phyloP scores from a whole-genome alignment of 129 eudicot genomes.

The Escallonia herrerae region DNA sequence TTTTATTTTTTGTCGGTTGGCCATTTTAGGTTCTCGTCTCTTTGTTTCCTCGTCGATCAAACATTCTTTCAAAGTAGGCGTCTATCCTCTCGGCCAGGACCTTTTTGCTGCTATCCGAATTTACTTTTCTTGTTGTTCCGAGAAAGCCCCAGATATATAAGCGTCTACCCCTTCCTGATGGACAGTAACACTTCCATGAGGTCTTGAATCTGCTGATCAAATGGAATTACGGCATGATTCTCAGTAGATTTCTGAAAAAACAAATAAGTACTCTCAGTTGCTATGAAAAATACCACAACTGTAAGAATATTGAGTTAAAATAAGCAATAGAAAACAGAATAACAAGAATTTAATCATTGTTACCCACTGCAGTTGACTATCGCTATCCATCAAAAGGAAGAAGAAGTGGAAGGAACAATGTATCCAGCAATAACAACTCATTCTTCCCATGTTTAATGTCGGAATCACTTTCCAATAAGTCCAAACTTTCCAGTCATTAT shows the following conservation, averaged over 20 bases:
- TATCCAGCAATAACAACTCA: constrained; percentile 39
- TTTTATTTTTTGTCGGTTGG: no score
- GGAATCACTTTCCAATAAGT: constrained; percentile 50
- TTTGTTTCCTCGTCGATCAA: no score
- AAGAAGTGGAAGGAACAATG: constrained; percentile 17
- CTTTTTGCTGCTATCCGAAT: no score
- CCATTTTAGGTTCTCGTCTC: no score
- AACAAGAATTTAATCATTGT: constrained; percentile 3
- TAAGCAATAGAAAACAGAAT: neutral
- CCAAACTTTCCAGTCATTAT: constrained; percentile 45
- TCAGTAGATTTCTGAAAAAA: neutral
- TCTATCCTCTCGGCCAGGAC: no score
- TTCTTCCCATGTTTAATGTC: constrained; percentile 84
- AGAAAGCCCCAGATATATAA: neutral
- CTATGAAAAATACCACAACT: no score
- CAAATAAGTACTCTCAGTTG: no score
- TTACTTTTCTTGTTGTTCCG: neutral
- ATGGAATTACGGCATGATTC: neutral
- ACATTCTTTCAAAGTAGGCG: no score
- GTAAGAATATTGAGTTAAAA: neutral
- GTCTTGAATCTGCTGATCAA: no score
- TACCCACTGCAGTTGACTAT: constrained; percentile 31
- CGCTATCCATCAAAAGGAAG: neutral
- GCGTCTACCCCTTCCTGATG: neutral
- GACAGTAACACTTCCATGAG: neutral